phyloP scores from a whole-genome alignment of 805 yeast genomes.

The Scheffersomyces stipitis region DNA sequence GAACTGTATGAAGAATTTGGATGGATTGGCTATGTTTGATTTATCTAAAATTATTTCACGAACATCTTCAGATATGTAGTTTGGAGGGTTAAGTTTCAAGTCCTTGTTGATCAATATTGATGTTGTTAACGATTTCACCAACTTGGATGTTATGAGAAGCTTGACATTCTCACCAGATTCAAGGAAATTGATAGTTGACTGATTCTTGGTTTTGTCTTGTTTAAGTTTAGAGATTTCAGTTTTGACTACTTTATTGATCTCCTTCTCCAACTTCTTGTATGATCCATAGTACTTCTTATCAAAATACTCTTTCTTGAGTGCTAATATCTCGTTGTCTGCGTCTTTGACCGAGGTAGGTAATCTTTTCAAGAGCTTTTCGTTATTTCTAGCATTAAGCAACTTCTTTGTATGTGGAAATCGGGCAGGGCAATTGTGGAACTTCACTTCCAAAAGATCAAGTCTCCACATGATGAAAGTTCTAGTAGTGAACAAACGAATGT shows the following conservation, averaged over 20 bases:
- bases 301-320: conserved; percentile 46
- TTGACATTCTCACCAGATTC: conserved; percentile 16
- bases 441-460: conserved; percentile 55
- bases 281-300: conserved; percentile 51
- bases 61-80: conserved; percentile 30
- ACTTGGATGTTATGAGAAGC: conserved; percentile 29
- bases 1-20: conserved; percentile 42
- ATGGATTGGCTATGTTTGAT: conserved; percentile 40
- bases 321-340: conserved; percentile 45
- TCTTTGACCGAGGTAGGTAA: conserved; percentile 41
- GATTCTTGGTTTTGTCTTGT: conserved; percentile 8
- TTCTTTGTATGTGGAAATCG: conserved; percentile 51
- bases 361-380: conserved; percentile 39
- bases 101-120: conserved; percentile 30
- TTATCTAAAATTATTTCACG: conserved; percentile 26
- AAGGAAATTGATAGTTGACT: conserved; percentile 20
- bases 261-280: conserved; percentile 39
- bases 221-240: conserved; percentile 13
- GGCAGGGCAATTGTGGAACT: conserved; percentile 42
- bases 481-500: neutral
- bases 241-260: conserved; percentile 25
- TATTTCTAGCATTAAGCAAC: conserved; percentile 45
- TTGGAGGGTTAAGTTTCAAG: conserved; percentile 32
- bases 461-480: conserved; percentile 37
- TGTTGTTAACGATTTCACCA: conserved; percentile 26